Conservation (phyloP, 192 early-diverging fungal species). For the Diversispora epigaea region DNA sequence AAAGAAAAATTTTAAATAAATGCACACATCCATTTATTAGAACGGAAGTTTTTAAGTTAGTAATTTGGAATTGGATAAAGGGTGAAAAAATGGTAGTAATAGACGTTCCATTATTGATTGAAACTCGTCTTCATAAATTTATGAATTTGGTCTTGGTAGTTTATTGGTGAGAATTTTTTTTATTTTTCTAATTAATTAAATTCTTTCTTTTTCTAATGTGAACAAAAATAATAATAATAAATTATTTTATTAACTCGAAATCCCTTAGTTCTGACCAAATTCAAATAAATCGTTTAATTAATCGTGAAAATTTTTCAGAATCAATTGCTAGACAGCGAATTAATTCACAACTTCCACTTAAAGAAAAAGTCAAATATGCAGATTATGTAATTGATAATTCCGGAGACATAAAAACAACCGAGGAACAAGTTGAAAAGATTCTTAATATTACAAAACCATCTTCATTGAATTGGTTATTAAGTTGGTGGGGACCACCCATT, state of each 20-base stretch:
- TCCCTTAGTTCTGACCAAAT: slow-evolving; percentile 60
- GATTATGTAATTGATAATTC: slow-evolving; percentile 87
- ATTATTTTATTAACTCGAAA: neutral
- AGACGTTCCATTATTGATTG: slow-evolving; percentile 93
- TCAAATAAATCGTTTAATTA: slow-evolving; percentile 74
- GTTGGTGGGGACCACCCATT: slow-evolving; percentile 12
- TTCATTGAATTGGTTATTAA: slow-evolving; percentile 10
- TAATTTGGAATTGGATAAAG: slow-evolving; percentile 67
- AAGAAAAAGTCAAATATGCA: slow-evolving; percentile 74
- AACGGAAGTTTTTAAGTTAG: slow-evolving; percentile 71
- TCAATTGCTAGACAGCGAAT: slow-evolving; percentile 70
- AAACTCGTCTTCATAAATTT: slow-evolving; percentile 73
- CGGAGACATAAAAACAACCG: slow-evolving; percentile 43
- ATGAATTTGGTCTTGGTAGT: slow-evolving; percentile 77
- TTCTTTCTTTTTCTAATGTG: neutral
- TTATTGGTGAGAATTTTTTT: slow-evolving; percentile 60
- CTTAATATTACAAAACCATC: neutral
- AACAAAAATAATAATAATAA: neutral
- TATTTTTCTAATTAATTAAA: neutral
- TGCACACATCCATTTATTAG: slow-evolving; percentile 89
- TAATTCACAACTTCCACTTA: slow-evolving; percentile 79
- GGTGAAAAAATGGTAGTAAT: slow-evolving; percentile 74
- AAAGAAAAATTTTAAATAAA: slow-evolving; percentile 73
- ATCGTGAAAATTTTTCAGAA: slow-evolving; percentile 67
- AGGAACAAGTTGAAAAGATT: slow-evolving; percentile 4